A percentile compares a stretch with the other conserved stretches of the same genome.
These are phyloP conservation scores for Tylopilus sp. DNA, from an alignment of 768 basidiomycete genomes.

Conservation along the genomic window DNA sequence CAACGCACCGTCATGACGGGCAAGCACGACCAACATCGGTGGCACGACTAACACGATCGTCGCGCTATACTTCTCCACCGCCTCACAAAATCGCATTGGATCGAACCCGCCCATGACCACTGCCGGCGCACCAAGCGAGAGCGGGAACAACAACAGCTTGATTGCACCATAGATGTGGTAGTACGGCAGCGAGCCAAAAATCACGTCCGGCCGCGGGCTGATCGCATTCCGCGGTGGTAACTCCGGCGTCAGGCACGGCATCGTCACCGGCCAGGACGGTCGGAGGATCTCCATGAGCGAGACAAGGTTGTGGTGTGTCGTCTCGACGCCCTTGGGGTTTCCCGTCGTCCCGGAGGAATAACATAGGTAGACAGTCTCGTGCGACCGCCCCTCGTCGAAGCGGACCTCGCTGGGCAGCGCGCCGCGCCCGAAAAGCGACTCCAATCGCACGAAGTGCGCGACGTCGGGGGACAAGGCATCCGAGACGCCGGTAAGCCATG, in stretches of 20 bases:
- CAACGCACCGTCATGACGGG: conserved; percentile 57
- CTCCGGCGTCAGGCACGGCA: conserved; percentile 25
- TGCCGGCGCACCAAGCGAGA: conserved; percentile 47
- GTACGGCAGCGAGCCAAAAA: conserved; percentile 65
- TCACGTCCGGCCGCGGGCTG: conserved; percentile 36
- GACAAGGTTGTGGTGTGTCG: conserved; percentile 67
- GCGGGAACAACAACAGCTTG: conserved; percentile 60
- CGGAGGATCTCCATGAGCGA: conserved; percentile 52
- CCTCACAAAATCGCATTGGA: conserved; percentile 59
- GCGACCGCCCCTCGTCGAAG: conserved; percentile 47
- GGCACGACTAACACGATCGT: conserved; percentile 66
- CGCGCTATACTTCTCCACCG: conserved; percentile 63
- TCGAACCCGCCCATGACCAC: conserved; percentile 71
- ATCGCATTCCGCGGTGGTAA: neutral
- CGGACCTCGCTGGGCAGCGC: conserved; percentile 49
- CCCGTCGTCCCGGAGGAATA: conserved; percentile 74
- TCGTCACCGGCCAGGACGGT: conserved; percentile 41
- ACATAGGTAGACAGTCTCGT: conserved; percentile 64
- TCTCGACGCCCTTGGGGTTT: conserved; percentile 71
- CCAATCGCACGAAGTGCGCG: conserved; percentile 37
- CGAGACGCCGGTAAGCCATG: conserved; percentile 40
- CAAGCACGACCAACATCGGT: conserved; percentile 76
- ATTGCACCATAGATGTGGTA: conserved; percentile 55
- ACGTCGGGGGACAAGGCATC: conserved; percentile 32
- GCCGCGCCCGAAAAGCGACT: conserved; percentile 51